Evolutionary conservation across 805 yeast genomes (phyloP).

Genomic region (Ogataea pini): DNA sequence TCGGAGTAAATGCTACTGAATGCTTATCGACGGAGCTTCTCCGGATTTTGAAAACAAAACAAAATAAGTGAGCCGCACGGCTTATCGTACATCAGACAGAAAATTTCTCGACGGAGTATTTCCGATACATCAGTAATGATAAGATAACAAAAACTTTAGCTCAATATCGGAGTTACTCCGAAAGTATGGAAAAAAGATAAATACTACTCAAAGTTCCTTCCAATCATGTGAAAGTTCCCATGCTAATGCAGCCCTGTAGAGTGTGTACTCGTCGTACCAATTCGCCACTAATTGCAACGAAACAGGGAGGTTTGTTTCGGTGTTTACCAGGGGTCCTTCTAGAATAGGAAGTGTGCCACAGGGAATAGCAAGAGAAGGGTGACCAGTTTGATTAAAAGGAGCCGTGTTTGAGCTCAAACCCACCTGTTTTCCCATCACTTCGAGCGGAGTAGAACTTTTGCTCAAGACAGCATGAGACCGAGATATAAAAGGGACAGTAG

Average conservation of each 20-base stretch:
- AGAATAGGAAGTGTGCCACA: constrained; percentile 33
- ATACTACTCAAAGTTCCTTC: constrained; percentile 12
- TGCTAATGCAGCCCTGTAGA: constrained; percentile 37
- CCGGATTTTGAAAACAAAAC: not conserved
- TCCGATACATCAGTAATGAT: not conserved
- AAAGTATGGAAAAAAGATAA: no score
- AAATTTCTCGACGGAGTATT: not conserved
- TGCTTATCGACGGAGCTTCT: not conserved
- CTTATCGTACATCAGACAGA: not conserved
- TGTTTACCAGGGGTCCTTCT: constrained; percentile 27
- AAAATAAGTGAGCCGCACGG: not conserved
- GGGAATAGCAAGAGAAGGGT: constrained; percentile 40
- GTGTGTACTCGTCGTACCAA: constrained; percentile 33
- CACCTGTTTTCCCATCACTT: constrained; percentile 26
- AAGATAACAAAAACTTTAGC: not conserved
- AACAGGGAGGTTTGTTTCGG: constrained; percentile 36
- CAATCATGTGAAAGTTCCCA: constrained; percentile 36
- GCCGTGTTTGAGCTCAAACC: constrained; percentile 39
- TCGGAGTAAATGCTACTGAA: not conserved
- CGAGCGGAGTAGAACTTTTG: constrained; percentile 25
- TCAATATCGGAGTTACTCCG: not conserved
- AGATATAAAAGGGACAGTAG: constrained; percentile 34
- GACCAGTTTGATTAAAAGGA: constrained; percentile 39
- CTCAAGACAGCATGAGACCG: constrained; percentile 25
- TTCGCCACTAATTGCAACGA: constrained; percentile 35